Evolutionary conservation across 441 rosid species (phyloP).

Genomic region (Sinapis alba): DNA sequence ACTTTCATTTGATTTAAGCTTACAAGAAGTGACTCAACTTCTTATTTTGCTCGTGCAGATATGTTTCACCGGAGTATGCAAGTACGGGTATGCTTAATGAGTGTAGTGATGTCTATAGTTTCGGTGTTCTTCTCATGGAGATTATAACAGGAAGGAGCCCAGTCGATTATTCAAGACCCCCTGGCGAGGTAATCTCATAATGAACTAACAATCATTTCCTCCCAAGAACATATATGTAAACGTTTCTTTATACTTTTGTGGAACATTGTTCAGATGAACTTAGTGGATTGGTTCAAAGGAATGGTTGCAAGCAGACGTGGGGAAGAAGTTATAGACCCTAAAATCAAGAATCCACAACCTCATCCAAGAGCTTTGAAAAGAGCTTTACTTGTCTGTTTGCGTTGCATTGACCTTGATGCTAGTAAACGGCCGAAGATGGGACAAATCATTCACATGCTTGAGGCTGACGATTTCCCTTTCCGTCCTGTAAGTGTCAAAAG

Average conservation of each 20-base stretch:
- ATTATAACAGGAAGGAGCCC: slow-evolving; percentile 93
- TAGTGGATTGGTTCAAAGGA: slow-evolving; percentile 96
- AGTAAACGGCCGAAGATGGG: slow-evolving; percentile 96
- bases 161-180: slow-evolving; percentile 79
- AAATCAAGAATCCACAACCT: slow-evolving; percentile 55
- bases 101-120: slow-evolving; percentile 95
- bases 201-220: not conserved
- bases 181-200: slow-evolving; percentile 71
- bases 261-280: slow-evolving; percentile 64
- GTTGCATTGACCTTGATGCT: slow-evolving; percentile 90
- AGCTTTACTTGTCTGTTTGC: slow-evolving; percentile 76
- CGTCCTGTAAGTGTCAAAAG: slow-evolving; percentile 41
- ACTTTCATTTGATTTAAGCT: not conserved
- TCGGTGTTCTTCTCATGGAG: slow-evolving; percentile 96
- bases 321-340: slow-evolving; percentile 83
- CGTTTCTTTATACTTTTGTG: not conserved
- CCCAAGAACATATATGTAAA: not conserved
- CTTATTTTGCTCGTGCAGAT: slow-evolving; percentile 41
- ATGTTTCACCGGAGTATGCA: slow-evolving; percentile 98
- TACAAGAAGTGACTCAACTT: not conserved
- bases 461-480: slow-evolving; percentile 86
- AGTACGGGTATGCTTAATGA: slow-evolving; percentile 98
- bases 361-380: slow-evolving; percentile 75
- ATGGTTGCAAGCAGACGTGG: slow-evolving; percentile 91
- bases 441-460: slow-evolving; percentile 94